Conservation (phyloP, 345 rosid genomes). For the Eucalyptus marginata region DNA sequence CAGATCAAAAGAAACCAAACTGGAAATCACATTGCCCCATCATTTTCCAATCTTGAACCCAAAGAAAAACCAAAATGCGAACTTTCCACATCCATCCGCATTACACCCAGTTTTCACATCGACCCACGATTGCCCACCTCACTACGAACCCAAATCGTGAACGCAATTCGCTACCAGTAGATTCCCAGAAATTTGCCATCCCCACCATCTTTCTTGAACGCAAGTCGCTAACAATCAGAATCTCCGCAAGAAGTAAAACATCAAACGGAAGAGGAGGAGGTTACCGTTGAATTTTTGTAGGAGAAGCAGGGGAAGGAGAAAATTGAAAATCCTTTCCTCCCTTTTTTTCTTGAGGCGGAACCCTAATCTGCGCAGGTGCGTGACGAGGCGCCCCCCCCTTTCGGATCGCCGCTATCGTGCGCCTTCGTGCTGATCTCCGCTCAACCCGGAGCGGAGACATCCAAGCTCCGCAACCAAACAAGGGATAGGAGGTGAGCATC, state of each 20-base stretch:
- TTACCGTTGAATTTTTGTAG: not conserved
- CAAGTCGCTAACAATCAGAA: not conserved
- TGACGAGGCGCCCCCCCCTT: not conserved
- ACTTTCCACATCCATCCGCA: not conserved
- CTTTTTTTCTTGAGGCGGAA: slow-evolving; percentile 3
- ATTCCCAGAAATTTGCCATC: not conserved
- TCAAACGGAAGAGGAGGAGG: not conserved
- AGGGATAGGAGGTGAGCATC: not conserved
- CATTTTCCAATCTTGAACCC: not conserved
- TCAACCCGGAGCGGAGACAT: not conserved
- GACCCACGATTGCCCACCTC: not conserved
- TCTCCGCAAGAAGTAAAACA: not conserved
- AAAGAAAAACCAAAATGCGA: not conserved
- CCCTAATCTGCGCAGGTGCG: slow-evolving; percentile 79
- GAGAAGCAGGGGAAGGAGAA: not conserved
- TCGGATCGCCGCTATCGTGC: not conserved
- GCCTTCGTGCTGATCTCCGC: not conserved
- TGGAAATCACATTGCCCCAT: not conserved
- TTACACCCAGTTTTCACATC: not conserved
- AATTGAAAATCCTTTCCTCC: not conserved
- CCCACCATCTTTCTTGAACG: not conserved
- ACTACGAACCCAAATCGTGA: not conserved
- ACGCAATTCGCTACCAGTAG: not conserved
- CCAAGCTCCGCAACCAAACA: not conserved
- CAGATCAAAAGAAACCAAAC: not conserved